These are phyloP conservation scores for Lachancea sp. DNA, from an alignment of 805 yeast genomes.

Conservation along the genomic window DNA sequence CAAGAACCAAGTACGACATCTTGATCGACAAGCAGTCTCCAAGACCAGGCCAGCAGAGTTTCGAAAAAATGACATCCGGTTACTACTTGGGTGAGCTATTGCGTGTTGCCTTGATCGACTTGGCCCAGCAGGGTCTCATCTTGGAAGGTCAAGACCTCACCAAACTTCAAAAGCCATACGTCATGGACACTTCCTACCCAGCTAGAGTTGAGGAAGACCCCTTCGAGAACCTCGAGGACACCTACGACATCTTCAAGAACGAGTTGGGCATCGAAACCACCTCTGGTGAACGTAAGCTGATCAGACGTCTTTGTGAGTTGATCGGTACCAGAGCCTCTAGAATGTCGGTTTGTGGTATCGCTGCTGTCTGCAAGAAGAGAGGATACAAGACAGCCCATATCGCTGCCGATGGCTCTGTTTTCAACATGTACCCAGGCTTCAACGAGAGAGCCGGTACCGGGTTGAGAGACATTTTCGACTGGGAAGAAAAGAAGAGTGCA, in stretches of 20 bases:
- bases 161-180: slow-evolving; percentile 54
- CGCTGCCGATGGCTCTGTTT: slow-evolving; percentile 97
- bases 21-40: slow-evolving; percentile 81
- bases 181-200: slow-evolving; percentile 86
- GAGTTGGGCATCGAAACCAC: slow-evolving; percentile 62
- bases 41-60: slow-evolving; percentile 92
- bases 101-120: slow-evolving; percentile 72
- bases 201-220: slow-evolving; percentile 86
- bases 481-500: slow-evolving; percentile 43
- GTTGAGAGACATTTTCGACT: slow-evolving; percentile 80
- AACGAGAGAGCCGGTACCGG: slow-evolving; percentile 83
- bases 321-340: slow-evolving; percentile 92
- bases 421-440: slow-evolving; percentile 89
- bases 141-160: slow-evolving; percentile 65
- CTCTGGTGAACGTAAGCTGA: slow-evolving; percentile 68
- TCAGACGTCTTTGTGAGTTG: slow-evolving; percentile 76
- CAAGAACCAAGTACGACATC: slow-evolving; percentile 84
- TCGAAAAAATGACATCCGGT: slow-evolving; percentile 97
- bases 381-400: slow-evolving; percentile 70
- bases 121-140: slow-evolving; percentile 55
- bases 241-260: slow-evolving; percentile 55
- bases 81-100: slow-evolving; percentile 90
- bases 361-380: slow-evolving; percentile 87
- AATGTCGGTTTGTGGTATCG: slow-evolving; percentile 89
- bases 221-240: slow-evolving; percentile 72